Conservation (phyloP, 139 green algal genomes). For the Closterium sp. region DNA sequence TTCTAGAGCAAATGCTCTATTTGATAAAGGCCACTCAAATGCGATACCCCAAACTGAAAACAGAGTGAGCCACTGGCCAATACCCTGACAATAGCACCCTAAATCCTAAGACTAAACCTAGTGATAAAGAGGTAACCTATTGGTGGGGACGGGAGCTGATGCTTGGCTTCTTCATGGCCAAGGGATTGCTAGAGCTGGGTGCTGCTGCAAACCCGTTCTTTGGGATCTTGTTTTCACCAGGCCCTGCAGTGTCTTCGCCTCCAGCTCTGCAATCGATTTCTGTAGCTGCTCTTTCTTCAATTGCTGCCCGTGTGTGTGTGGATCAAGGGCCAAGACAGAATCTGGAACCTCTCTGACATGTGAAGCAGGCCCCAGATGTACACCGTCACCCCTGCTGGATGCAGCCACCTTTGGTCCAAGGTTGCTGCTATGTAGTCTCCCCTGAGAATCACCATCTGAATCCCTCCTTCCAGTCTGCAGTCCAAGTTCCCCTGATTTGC, state of each 20-base stretch:
- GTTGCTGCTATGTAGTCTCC: neutral
- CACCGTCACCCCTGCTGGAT: neutral
- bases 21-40: too few species aligned
- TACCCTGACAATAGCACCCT: neutral
- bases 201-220: neutral
- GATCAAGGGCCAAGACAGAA: neutral
- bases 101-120: neutral
- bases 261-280: constrained; percentile 16
- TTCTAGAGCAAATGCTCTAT: too few species aligned
- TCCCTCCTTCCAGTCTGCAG: neutral
- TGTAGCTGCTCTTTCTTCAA: constrained; percentile 14
- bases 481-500: neutral
- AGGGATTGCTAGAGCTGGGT: neutral
- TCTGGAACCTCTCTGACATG: neutral
- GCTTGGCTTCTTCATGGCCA: neutral
- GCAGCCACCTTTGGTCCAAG: neutral
- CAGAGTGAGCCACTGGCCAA: neutral
- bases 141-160: neutral
- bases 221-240: neutral
- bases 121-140: neutral
- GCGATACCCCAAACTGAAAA: neutral
- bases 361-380: neutral
- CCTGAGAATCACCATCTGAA: neutral
- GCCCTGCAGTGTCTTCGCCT: neutral
- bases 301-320: neutral